Base-by-base conservation (phyloP, 1,284 basidiomycete genomes). In the Ustilago sp. region DNA sequence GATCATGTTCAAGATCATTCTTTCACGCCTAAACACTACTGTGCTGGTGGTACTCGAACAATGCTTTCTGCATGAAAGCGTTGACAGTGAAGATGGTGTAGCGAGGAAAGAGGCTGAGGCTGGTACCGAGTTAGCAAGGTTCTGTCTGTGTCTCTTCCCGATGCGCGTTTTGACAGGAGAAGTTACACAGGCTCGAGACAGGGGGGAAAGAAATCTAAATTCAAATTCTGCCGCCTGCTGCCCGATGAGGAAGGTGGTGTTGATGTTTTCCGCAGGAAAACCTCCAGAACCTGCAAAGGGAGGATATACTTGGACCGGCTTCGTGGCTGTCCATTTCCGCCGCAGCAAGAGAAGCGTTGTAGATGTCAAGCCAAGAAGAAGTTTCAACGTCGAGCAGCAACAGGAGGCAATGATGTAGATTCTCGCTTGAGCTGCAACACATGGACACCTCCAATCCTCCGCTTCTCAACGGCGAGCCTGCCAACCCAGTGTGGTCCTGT, bases 281-380 rank as follows among this genome's bases (percentile, higher is more conserved):
- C 50, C 34, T 52, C 15, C 31, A 32, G 17, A 28, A 52, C 6
- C 28, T 32, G 50, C 23, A 17, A 8, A 41, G 39, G 53, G 31
- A 50, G 47, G 23, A 28, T 28, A 28, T 28, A 28, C 47, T 28
- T 50, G 23, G 50, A 52, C 54, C 38, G 1, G 19, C 19, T n/a
- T 56, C 19, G 19, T 41, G 32, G 65, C 59, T 67, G 65, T 67
- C 65, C 54, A 58, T 32, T 61, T 67, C 59, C 28, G 65, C 65
- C 43, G 45, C 19, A 19, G 15, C 32, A 41, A 38, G 13, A 38
- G 17, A 47, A 12, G 39, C 15, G 0, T 7, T 17, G 53, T 34
- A 63, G 39, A 28, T 32, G 28, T 52, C 6, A 32, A 31, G 62
- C 62, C 54, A 64, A 53, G 48, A 45, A 53, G 31, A 54, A 8